Base-by-base conservation (phyloP, 352 stramenopile genomes). In the Chrysophaeum taylorii region DNA sequence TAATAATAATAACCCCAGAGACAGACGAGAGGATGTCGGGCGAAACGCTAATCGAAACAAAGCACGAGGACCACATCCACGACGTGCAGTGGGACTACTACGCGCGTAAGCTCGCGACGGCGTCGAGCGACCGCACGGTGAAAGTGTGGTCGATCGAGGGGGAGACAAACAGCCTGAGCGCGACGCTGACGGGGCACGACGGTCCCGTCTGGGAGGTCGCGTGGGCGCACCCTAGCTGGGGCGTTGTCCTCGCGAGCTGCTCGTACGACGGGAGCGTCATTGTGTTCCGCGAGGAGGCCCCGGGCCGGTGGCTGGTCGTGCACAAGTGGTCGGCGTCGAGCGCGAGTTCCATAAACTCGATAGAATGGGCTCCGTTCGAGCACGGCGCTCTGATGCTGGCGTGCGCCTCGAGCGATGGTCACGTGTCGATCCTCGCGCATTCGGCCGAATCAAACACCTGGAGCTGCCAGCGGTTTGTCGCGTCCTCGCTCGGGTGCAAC, bases 61-160 rank as follows among this genome's bases (percentile, higher is more conserved):
- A 98, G 79, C 94, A 99, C 77, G 92, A 97, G 77, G 94, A 98
- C 81, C 96, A 98, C 87, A 71, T 91, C 79, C 94, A 99, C 80
- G 95, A 99, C 78, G 92, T 92, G 62, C 92, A 98, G 77, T 82
- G 99, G 69, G 95, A 99, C 82, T 99, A 98, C 83, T 99, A 99
- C 80, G 93, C 92, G 74, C 97, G 96, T 79, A 94, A 95, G 68
- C 84, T 99, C 36, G 96, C 96, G 54, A 99, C 96, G 2, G 97
- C 89, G 75, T 98, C 93, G 41, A 98, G 92, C 5, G 93, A 98
- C 79, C 87, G 92, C 50, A 98, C 92, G 21, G 89, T 98, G 70
- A 97, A 98, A 75, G 89, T 98, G 38, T 97, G 96, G 82, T 92
- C 97, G 73, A 91, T 97, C 64, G 92, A 82, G 31, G 86, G 85